Evolutionary conservation across 371 early-diverging fungal species (phyloP), one percentile per base, ranked within the genome.

Genomic region (Apophysomyces ossiformis): DNA sequence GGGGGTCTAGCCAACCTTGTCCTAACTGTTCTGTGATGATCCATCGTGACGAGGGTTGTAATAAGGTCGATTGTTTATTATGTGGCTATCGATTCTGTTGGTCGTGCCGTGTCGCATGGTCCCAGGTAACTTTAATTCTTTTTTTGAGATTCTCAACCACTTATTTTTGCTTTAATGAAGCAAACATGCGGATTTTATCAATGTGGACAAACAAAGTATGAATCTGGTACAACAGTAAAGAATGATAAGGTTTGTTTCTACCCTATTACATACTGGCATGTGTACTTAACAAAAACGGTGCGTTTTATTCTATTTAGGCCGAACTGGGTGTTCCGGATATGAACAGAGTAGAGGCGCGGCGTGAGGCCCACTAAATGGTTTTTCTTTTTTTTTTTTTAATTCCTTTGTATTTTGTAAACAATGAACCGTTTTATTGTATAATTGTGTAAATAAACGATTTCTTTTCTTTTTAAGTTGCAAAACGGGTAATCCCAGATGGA

Each of bases 41-140:
- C 57, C 82, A 89, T 60, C 74, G 92, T 37, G 92, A 92, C 61
- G 92, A 92, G 68, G 92, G 92, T 4, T 92, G 92, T 69, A 91
- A 92, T 67, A 88, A 89, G 66, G 89, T 92, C 5, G 91, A 92
- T 62, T 92, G 92, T 61, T 78, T 88, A 54, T 80, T 84, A 36
- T 92, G 92, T 67, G 92, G 91, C 6, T 76, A 86, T 64, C 75
- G 84, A 35, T 92, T 92, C 65, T 92, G 92, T 66, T 92, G 92
- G 92, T 38, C 71, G 18, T 84, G 84, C 69, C 70, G 72, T 13
- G 72, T 74, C 21, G 66, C 68, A 16, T 82, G 82, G 82, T 75
- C 82, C 32, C 72, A 77, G 66, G 70, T 73, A 71, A 60, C 35
- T 18, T 56, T 13, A 57, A 61, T 50, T 43, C 2, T 1, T 8